phyloP scores from a whole-genome alignment of 257 asterid genomes.

The Phtheirospermum japonicum region DNA sequence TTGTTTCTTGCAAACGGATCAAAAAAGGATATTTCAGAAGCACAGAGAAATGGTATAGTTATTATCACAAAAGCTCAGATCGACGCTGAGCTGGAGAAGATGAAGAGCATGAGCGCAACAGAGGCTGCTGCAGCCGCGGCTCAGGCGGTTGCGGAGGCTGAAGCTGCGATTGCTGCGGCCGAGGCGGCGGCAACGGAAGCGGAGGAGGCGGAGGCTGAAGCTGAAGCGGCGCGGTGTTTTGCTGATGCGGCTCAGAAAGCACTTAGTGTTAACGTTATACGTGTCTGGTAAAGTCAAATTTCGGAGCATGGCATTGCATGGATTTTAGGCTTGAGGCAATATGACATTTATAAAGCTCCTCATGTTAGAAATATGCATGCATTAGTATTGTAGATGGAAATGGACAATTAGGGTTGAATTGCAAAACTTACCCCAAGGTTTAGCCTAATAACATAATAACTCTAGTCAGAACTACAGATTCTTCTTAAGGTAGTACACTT shows the following conservation, averaged over 20 bases:
- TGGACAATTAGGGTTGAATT: no score
- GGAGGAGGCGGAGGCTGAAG: constrained; percentile 91
- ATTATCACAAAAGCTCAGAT: constrained; percentile 59
- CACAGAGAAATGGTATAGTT: constrained; percentile 35
- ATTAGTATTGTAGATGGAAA: no score
- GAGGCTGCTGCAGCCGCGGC: constrained; percentile 87
- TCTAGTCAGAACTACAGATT: no score
- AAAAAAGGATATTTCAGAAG: constrained; percentile 36
- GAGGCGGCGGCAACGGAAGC: constrained; percentile 87
- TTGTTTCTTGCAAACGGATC: constrained; percentile 35
- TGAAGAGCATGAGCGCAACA: constrained; percentile 68
- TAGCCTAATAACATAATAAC: no score
- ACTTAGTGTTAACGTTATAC: constrained; percentile 44
- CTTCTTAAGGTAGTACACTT: no score
- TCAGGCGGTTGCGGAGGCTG: constrained; percentile 87
- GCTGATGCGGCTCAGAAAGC: constrained; percentile 76
- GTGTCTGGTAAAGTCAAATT: constrained; percentile 51
- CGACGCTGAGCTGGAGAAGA: constrained; percentile 73
- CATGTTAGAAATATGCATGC: no score
- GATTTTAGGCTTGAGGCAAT: no score
- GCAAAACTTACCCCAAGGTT: no score
- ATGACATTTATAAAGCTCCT: no score
- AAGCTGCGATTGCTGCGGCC: constrained; percentile 84
- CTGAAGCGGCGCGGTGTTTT: constrained; percentile 83
- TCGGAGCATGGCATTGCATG: no score